Percentiles rank a stretch among this genome's conserved stretches.
These are phyloP conservation scores for Sphenostylis stenocarpa DNA, from an alignment of 306 rosid species.

Conservation along the genomic window DNA sequence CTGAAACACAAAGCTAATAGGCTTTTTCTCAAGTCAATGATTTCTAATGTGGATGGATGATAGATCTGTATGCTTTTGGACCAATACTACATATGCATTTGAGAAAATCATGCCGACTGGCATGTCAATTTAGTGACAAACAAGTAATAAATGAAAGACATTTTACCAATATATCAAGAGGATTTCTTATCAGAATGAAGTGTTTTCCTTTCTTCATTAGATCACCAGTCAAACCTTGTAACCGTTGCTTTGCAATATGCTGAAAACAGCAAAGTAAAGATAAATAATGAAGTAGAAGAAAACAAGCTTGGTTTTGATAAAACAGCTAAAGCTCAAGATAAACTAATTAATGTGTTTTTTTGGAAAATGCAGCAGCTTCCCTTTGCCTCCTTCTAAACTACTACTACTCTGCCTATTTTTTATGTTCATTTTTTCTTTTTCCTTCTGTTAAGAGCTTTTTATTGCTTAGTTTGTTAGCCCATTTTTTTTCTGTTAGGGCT, in stretches of 20 bases:
- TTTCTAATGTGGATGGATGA: neutral
- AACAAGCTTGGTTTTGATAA: neutral
- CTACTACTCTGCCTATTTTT: too few species aligned
- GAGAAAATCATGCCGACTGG: slow-evolving; percentile 1
- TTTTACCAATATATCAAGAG: slow-evolving; percentile 76
- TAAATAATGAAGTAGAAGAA: neutral
- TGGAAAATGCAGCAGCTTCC: neutral
- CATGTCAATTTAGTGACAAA: slow-evolving; percentile 3
- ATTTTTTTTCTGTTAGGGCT: too few species aligned
- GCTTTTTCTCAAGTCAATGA: neutral
- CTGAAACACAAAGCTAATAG: neutral
- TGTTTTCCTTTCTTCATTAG: slow-evolving; percentile 76
- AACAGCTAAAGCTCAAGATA: neutral
- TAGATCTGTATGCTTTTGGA: slow-evolving; percentile 9
- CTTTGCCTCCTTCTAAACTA: too few species aligned
- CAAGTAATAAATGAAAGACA: slow-evolving; percentile 2
- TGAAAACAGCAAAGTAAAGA: slow-evolving; percentile 31
- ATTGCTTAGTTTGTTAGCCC: too few species aligned
- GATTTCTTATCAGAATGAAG: slow-evolving; percentile 74
- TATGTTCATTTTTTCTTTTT: too few species aligned
- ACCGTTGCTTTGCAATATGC: slow-evolving; percentile 75
- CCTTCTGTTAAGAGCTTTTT: too few species aligned
- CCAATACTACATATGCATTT: neutral
- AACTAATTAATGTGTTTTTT: neutral
- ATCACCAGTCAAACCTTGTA: slow-evolving; percentile 61